These are phyloP conservation scores for Exophiala bonariae DNA, from an alignment of 2,329 filamentous ascomycete genomes.

Conservation along the genomic window DNA sequence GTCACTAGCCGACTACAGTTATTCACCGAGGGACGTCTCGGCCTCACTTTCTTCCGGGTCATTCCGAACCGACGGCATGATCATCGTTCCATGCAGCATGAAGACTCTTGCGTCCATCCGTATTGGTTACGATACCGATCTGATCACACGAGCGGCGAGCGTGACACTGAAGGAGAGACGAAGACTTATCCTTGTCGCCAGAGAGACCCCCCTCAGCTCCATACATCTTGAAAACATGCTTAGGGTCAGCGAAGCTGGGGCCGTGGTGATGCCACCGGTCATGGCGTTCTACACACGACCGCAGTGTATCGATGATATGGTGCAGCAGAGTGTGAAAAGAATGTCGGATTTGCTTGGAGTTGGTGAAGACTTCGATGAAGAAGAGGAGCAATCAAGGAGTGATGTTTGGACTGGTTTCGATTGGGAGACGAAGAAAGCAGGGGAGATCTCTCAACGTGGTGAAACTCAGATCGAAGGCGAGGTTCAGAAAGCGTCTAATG, in stretches of 20 bases:
- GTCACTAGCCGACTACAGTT: conserved; percentile 16
- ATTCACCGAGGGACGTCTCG: conserved; percentile 29
- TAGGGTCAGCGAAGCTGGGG: conserved; percentile 29
- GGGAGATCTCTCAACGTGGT: no score
- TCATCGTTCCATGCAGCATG: conserved; percentile 46
- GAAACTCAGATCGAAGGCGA: no score
- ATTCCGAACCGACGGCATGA: conserved; percentile 41
- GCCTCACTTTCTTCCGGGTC: conserved; percentile 29
- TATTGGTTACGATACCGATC: conserved; percentile 41
- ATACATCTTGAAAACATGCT: conserved; percentile 23
- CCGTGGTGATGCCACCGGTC: conserved; percentile 47
- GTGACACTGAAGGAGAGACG: conserved; percentile 44
- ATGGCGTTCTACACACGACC: conserved; percentile 46
- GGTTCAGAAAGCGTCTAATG: no score
- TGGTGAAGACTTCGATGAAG: conserved; percentile 9
- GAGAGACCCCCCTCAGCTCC: conserved; percentile 40
- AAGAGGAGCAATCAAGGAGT: background rate
- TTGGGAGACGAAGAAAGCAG: background rate
- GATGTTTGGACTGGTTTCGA: background rate
- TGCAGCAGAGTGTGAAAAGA: conserved; percentile 47
- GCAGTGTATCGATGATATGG: conserved; percentile 39
- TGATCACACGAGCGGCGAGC: conserved; percentile 44
- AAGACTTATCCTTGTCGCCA: conserved; percentile 35
- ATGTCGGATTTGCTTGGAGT: conserved; percentile 49
- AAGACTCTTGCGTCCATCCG: conserved; percentile 44